Base-by-base conservation (phyloP, 495 filamentous ascomycete species). In the Lophium mytilinum region DNA sequence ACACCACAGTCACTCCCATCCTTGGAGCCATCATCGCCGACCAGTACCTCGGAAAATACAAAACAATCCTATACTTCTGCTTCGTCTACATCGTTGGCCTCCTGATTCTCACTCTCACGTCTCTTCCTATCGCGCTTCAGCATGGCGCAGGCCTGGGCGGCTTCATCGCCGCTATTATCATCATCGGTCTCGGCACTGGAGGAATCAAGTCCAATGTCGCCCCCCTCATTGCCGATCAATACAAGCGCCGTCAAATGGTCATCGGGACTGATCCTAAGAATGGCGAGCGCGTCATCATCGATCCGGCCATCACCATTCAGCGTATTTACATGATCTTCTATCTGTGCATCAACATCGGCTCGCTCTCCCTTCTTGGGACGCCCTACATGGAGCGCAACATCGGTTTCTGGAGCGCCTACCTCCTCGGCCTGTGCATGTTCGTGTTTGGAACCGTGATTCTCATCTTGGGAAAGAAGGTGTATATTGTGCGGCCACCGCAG, bases 341-440 rank as follows among this genome's bases (percentile, higher is more conserved):
- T 66, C 70, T 79, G 43, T 83, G 83, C 61, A 87, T 91, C 76
- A 91, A 95, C 73, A 61, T 94, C 54, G 88, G 88, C 12, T 80
- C 77, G 50, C 81, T 82, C 61, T 84, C 78, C 58, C 76, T 80
- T 58, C 76, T 83, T 52, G 81, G 80, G 3, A 86, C 83, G 9
- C 77, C 82, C 1, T 83, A 83, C 63, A 78, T 86, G 72, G 86
- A 89, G 69, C 65, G 75, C 55, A 76, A 83, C 62, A 74, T 84
- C 30, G 85, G 81, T 45, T 89, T 85, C 78, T 91, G 83, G 84
- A 77, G 77, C 4, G 83, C 82, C n/a, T 90, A 84, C 70, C 71
- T 90, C 46, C 80, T 93, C 36, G 83, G 84, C 39, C 75, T 80
- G 37, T 74, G 78, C 65, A 77, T 81, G 71, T 85, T 85, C 68